phyloP scores from a whole-genome alignment of 2,329 filamentous ascomycete species.

The Aspergillus texensis region DNA sequence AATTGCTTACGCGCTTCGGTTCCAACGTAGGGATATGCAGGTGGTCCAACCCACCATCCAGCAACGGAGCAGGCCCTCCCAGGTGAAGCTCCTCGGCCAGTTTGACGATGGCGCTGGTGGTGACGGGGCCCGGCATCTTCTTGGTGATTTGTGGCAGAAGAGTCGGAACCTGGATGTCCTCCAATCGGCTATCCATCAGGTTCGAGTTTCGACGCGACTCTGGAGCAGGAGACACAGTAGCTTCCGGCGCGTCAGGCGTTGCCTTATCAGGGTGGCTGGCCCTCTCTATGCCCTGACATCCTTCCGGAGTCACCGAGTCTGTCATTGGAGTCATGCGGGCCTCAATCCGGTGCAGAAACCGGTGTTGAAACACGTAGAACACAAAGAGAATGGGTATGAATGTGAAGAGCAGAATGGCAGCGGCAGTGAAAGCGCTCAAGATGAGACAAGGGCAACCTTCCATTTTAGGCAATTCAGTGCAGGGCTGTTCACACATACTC shows the following conservation, averaged over 20 bases:
- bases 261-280: neutral
- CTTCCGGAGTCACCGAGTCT: neutral
- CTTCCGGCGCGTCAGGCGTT: neutral
- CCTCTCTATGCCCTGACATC: neutral
- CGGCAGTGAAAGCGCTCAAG: neutral
- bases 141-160: conserved; percentile 13
- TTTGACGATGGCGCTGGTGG: neutral
- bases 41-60: conserved; percentile 16
- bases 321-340: neutral
- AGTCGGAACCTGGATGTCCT: conserved; percentile 20
- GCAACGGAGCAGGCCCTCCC: neutral
- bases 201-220: neutral
- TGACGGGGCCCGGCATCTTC: conserved; percentile 1
- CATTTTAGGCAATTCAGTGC: conserved; percentile 18
- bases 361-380: neutral
- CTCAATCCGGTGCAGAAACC: neutral
- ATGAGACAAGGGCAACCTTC: conserved; percentile 11
- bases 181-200: conserved; percentile 21
- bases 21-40: conserved; percentile 18
- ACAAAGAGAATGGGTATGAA: conserved; percentile 2
- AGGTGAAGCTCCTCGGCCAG: neutral
- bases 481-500: neutral
- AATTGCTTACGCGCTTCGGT: conserved; percentile 15
- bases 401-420: neutral
- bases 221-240: neutral